phyloP scores from a whole-genome alignment of 1,284 basidiomycete genomes.

The Coniophora puteana region DNA sequence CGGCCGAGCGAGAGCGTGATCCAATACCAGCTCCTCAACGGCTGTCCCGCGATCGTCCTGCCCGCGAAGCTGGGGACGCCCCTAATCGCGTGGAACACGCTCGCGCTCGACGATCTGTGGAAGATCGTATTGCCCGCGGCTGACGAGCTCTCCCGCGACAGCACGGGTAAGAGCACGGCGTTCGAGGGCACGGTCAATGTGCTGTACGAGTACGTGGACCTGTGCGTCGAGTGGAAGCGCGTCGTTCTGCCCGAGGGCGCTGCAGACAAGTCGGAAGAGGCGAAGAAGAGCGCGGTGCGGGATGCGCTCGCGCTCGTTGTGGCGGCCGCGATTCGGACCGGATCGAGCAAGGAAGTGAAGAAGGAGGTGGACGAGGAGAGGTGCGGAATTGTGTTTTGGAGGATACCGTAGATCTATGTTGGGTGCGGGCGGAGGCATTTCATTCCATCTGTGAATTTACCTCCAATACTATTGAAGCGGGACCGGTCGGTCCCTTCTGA shows the following conservation, averaged over 20 bases:
- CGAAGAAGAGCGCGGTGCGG: conserved; percentile 37
- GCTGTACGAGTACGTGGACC: conserved; percentile 53
- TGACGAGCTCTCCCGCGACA: conserved; percentile 21
- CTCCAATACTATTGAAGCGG: not conserved
- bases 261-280: conserved; percentile 16
- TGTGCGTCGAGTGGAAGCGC: conserved; percentile 61
- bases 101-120: conserved; percentile 58
- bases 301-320: conserved; percentile 48
- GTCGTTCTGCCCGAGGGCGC: conserved; percentile 29
- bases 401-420: conserved; percentile 37
- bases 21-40: conserved; percentile 57
- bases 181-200: conserved; percentile 53
- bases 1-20: conserved; percentile 60
- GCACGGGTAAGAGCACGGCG: conserved; percentile 26
- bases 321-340: conserved; percentile 50
- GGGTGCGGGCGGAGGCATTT: not conserved
- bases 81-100: conserved; percentile 56
- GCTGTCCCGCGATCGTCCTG: conserved; percentile 55
- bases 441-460: not conserved
- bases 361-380: conserved; percentile 54
- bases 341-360: conserved; percentile 50
- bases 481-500: conserved; percentile 1
- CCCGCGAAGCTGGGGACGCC: conserved; percentile 58
- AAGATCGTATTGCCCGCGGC: conserved; percentile 40
- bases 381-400: conserved; percentile 59